A percentile compares a stretch with the other conserved stretches of the same genome.
These are phyloP conservation scores for Misopates orontium DNA, from an alignment of 257 asterid genomes.

Conservation along the genomic window DNA sequence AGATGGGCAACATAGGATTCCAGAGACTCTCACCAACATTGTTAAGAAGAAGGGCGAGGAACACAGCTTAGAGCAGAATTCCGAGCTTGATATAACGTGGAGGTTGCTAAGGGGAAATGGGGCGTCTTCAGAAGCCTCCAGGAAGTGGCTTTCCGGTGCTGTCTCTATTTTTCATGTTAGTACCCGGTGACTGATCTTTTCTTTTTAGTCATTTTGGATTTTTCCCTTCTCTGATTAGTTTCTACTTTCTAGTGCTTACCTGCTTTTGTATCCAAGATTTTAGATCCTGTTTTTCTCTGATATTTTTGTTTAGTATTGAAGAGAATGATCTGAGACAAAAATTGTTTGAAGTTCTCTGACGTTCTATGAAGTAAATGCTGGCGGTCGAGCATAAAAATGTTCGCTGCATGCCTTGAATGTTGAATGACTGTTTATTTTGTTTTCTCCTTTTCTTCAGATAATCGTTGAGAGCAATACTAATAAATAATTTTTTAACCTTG, in stretches of 20 bases:
- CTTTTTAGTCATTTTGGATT: background rate
- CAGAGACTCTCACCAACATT: conserved; percentile 42
- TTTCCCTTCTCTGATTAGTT: conserved; percentile 7
- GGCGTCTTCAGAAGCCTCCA: conserved; percentile 48
- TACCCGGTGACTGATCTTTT: conserved; percentile 2
- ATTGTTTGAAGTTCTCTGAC: no score
- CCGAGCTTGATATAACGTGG: conserved; percentile 64
- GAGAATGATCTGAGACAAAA: no score
- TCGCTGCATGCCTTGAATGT: no score
- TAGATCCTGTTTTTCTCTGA: background rate
- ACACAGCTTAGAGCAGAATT: conserved; percentile 30
- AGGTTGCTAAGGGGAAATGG: conserved; percentile 70
- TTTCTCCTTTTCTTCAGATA: background rate
- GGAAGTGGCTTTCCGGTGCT: conserved; percentile 69
- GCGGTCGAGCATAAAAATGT: no score
- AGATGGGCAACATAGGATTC: conserved; percentile 67
- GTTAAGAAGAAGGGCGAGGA: conserved; percentile 55
- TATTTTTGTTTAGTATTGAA: background rate
- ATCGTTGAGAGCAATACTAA: no score
- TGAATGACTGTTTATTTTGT: background rate
- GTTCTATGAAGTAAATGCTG: no score
- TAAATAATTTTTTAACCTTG: background rate
- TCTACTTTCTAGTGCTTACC: background rate
- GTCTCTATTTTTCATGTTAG: conserved; percentile 80
- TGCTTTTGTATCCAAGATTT: background rate